phyloP scores from a whole-genome alignment of 352 stramenopile species.

The Peronospora belbahrii region DNA sequence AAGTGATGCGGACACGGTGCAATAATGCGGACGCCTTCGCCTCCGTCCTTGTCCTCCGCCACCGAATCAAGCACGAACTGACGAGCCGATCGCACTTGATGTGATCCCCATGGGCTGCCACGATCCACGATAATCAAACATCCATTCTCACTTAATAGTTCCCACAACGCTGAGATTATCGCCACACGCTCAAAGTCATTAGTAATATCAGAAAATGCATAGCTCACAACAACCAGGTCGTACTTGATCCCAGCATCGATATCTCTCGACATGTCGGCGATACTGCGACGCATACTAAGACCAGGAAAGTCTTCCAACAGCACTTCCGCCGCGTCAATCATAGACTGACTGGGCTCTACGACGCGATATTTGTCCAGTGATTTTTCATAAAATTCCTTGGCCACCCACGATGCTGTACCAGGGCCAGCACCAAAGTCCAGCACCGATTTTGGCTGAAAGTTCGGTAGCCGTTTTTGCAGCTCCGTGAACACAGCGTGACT shows the following conservation, averaged over 20 bases:
- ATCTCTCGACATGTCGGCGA: conserved; percentile 73
- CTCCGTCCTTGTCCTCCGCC: conserved; percentile 20
- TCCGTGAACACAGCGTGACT: conserved; percentile 64
- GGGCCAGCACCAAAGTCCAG: conserved; percentile 75
- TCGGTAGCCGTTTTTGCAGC: conserved; percentile 38
- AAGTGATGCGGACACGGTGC: conserved; percentile 69
- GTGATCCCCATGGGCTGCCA: conserved; percentile 75
- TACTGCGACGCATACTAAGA: conserved; percentile 57
- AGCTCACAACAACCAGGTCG: conserved; percentile 68
- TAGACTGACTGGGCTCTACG: conserved; percentile 80
- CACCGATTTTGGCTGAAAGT: conserved; percentile 57
- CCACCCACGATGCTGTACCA: conserved; percentile 69
- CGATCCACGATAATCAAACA: conserved; percentile 70
- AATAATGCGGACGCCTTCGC: conserved; percentile 41
- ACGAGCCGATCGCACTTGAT: conserved; percentile 75
- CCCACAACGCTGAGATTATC: conserved; percentile 69
- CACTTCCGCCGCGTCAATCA: conserved; percentile 70
- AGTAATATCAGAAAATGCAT: conserved; percentile 75
- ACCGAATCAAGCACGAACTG: conserved; percentile 80
- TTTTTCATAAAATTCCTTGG: conserved; percentile 58
- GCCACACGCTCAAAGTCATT: conserved; percentile 79
- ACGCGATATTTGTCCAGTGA: conserved; percentile 60
- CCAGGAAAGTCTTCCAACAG: conserved; percentile 68
- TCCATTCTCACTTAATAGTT: conserved; percentile 67
- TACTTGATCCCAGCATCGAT: conserved; percentile 55